phyloP scores from a whole-genome alignment of 2,329 filamentous ascomycete genomes.

The Aspergillus fischeri region DNA sequence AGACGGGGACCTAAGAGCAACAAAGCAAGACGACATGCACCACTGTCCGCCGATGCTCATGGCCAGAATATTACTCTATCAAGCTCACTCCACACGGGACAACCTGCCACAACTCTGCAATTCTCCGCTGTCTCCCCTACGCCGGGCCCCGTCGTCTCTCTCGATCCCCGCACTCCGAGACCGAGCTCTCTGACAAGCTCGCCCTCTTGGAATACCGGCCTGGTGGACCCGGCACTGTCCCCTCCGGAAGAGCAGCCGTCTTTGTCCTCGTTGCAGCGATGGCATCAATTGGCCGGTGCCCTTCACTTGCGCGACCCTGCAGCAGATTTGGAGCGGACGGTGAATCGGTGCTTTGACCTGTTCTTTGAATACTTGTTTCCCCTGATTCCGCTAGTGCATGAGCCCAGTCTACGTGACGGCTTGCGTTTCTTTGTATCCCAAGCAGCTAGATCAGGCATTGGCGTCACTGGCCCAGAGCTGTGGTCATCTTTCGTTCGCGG shows the following conservation, averaged over 20 bases:
- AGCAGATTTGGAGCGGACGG: conserved; percentile 7
- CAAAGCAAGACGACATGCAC: not conserved
- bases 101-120: not conserved
- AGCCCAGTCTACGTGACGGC: conserved; percentile 37
- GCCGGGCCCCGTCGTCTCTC: not conserved
- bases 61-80: not conserved
- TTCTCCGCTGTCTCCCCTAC: not conserved
- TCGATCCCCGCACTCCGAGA: not conserved
- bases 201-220: conserved; percentile 1
- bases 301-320: conserved; percentile 2
- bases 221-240: conserved; percentile 1
- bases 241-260: not conserved
- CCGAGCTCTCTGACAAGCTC: not conserved
- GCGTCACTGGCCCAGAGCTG: not conserved
- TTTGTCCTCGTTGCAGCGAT: not conserved
- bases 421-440: conserved; percentile 29
- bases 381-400: conserved; percentile 42
- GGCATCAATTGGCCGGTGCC: not conserved
- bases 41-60: not conserved
- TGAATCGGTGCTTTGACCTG: conserved; percentile 33
- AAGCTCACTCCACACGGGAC: not conserved
- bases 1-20: conserved; percentile 36
- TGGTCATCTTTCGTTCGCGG: not conserved
- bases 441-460: not conserved
- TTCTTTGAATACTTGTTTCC: conserved; percentile 45